phyloP scores from a whole-genome alignment of 106 monocot genomes.

The Posidonia australis region DNA sequence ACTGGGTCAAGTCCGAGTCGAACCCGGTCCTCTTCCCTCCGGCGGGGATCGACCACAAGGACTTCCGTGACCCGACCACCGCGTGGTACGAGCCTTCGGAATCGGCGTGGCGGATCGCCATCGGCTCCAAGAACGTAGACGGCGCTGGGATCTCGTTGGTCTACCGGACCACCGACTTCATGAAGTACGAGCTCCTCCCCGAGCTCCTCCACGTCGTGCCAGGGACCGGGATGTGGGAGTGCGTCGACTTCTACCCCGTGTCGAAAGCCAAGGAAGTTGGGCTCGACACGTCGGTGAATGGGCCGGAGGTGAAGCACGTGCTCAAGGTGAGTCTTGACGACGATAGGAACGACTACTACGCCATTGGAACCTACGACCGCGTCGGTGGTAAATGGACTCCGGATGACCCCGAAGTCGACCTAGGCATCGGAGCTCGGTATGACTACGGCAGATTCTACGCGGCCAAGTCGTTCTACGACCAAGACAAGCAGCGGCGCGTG shows the following conservation, averaged over 20 bases:
- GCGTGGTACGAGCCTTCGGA: slow-evolving; percentile 42
- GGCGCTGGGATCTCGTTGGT: slow-evolving; percentile 44
- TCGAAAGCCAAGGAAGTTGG: slow-evolving; percentile 21
- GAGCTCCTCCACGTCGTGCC: slow-evolving; percentile 42
- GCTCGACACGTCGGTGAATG: slow-evolving; percentile 46
- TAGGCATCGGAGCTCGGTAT: slow-evolving; percentile 52
- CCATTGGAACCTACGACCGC: slow-evolving; percentile 50
- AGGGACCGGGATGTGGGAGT: slow-evolving; percentile 87
- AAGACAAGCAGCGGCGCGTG: slow-evolving; percentile 34
- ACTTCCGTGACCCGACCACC: slow-evolving; percentile 70
- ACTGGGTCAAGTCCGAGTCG: slow-evolving; percentile 42
- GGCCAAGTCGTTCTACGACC: slow-evolving; percentile 83
- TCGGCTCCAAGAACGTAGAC: slow-evolving; percentile 46
- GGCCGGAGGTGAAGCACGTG: slow-evolving; percentile 51
- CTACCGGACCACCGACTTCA: slow-evolving; percentile 67
- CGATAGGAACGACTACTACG: slow-evolving; percentile 64
- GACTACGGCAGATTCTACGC: slow-evolving; percentile 89
- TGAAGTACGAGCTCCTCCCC: slow-evolving; percentile 36
- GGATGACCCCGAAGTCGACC: slow-evolving; percentile 49
- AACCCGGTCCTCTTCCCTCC: slow-evolving; percentile 62
- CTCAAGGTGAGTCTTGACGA: slow-evolving; percentile 76
- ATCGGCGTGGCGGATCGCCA: slow-evolving; percentile 43
- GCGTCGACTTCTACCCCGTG: slow-evolving; percentile 86
- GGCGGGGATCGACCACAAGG: slow-evolving; percentile 29
- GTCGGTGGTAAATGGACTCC: slow-evolving; percentile 41